A percentile compares a stretch with the other conserved stretches of the same genome.
Evolutionary conservation across 2,329 filamentous ascomycete species (phyloP).

Genomic region (Simplicillium sp.): DNA sequence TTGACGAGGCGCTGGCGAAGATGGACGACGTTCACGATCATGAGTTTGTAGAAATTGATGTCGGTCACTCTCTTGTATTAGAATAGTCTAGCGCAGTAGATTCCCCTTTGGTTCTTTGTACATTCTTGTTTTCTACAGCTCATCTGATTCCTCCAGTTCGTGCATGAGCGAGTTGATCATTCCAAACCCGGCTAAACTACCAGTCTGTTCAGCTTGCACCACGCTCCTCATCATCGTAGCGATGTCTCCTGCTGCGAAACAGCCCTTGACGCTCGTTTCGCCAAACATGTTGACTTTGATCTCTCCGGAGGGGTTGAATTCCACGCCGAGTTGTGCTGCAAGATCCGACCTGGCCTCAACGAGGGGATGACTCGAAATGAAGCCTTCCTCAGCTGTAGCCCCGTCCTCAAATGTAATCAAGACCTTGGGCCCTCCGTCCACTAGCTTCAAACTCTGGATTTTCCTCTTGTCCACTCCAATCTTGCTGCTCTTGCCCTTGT

Average conservation of each 20-base stretch:
- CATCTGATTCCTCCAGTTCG: slow-evolving; percentile 13
- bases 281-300: slow-evolving; percentile 20
- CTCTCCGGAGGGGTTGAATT: slow-evolving; percentile 15
- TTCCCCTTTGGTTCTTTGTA: too few relatives aligned
- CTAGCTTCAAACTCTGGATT: slow-evolving; percentile 19
- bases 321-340: slow-evolving; percentile 32
- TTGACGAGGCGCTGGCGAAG: slow-evolving; percentile 29
- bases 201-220: slow-evolving; percentile 17
- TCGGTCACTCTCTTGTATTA: too few relatives aligned
- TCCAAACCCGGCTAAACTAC: slow-evolving; percentile 16
- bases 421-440: slow-evolving; percentile 16
- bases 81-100: too few relatives aligned
- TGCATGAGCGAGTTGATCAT: slow-evolving; percentile 15
- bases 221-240: slow-evolving; percentile 19
- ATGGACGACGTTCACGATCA: slow-evolving; percentile 17
- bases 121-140: slow-evolving; percentile 2
- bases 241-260: slow-evolving; percentile 45
- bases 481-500: slow-evolving; percentile 18
- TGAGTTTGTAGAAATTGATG: slow-evolving; percentile 12
- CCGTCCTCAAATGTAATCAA: slow-evolving; percentile 30
- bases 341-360: slow-evolving; percentile 29
- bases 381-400: slow-evolving; percentile 23
- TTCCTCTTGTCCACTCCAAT: slow-evolving; percentile 26
- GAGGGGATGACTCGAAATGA: slow-evolving; percentile 27
- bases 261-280: slow-evolving; percentile 38